A percentile compares a stretch with the other conserved stretches of the same genome.
Evolutionary conservation across 1,139 yeast genomes (phyloP).

Genomic region (Debaryomycetaceae sp.): DNA sequence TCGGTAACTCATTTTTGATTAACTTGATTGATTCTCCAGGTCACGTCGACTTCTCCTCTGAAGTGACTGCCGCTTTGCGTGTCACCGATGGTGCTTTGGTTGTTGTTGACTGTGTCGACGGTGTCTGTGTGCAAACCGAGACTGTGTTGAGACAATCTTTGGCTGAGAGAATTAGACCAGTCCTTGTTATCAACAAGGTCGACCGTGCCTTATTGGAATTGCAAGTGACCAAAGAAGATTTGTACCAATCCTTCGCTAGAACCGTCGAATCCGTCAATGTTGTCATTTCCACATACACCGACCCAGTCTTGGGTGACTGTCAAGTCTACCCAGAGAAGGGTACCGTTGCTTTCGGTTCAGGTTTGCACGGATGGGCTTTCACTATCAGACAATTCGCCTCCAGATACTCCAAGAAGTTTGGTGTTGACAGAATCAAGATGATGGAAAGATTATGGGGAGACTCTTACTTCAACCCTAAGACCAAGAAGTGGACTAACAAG

Average conservation of each 20-base stretch:
- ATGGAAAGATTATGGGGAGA: conserved; percentile 99
- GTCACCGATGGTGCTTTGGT: conserved; percentile 99
- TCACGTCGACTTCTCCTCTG: conserved; percentile 99
- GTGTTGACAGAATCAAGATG: conserved; percentile 98
- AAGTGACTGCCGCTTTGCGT: conserved; percentile 99
- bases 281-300: conserved; percentile 93
- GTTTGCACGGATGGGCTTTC: conserved; percentile 99
- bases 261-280: conserved; percentile 99
- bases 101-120: conserved; percentile 98
- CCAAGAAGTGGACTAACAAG: conserved; percentile 99
- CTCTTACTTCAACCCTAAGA: conserved; percentile 99
- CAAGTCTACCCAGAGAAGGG: conserved; percentile 99
- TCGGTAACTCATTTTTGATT: conserved; percentile 90
- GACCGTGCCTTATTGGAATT: conserved; percentile 99
- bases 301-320: conserved; percentile 86
- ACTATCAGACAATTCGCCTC: conserved; percentile 98
- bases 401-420: conserved; percentile 98
- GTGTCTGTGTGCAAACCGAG: conserved; percentile 99
- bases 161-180: conserved; percentile 99
- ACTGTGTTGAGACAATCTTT: conserved; percentile 99
- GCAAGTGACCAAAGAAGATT: conserved; percentile 98
- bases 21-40: conserved; percentile 99
- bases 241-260: conserved; percentile 97
- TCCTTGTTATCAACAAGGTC: conserved; percentile 96
- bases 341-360: conserved; percentile 99